A percentile compares a stretch with the other conserved stretches of the same genome.
Conservation (phyloP, 768 basidiomycete species). For the Termitomyces sp. region DNA sequence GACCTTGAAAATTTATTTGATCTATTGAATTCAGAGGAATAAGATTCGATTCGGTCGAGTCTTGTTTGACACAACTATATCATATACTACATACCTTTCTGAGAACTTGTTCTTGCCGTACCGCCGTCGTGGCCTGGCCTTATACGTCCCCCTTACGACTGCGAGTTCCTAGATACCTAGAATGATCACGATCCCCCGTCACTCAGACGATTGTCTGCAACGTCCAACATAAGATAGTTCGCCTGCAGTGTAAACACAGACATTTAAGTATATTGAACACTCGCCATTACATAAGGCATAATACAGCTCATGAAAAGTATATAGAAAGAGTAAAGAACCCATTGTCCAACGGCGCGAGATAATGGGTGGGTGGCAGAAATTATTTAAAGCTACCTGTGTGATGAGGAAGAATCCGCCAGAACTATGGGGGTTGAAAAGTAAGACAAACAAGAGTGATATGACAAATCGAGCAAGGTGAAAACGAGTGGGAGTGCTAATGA, state of each 20-base stretch:
- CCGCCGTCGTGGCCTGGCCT: too few species aligned
- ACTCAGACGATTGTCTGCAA: neutral
- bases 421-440: neutral
- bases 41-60: slow-evolving; percentile 33
- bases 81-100: neutral
- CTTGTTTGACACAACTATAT: neutral
- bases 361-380: too few species aligned
- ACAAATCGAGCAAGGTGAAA: slow-evolving; percentile 17
- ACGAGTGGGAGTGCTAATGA: slow-evolving; percentile 2
- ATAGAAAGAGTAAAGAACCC: neutral
- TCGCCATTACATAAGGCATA: neutral
- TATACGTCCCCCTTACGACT: neutral
- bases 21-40: slow-evolving; percentile 22
- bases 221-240: neutral
- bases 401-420: neutral
- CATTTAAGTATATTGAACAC: neutral
- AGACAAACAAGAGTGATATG: slow-evolving; percentile 6
- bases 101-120: slow-evolving; percentile 23
- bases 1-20: neutral
- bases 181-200: neutral
- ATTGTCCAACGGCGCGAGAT: neutral
- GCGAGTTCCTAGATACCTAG: neutral
- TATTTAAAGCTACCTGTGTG: neutral
- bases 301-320: slow-evolving; percentile 10
- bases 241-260: neutral